Evolutionary conservation across 805 yeast species (phyloP).

Genomic region (Myxozyma geophila): DNA sequence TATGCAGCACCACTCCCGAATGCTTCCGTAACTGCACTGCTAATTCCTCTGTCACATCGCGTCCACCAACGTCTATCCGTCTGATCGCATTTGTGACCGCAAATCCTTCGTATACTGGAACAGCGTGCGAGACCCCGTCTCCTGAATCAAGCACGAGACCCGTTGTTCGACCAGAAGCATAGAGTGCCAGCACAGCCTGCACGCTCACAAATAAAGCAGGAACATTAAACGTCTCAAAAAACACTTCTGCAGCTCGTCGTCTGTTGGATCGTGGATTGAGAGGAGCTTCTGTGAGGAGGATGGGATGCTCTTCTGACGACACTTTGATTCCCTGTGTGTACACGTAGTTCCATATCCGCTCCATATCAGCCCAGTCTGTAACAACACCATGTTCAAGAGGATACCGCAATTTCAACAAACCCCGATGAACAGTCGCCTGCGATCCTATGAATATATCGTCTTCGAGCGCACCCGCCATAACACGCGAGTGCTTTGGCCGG

Average conservation of each 20-base stretch:
- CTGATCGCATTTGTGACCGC: slow-evolving; percentile 71
- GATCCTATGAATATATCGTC: slow-evolving; percentile 74
- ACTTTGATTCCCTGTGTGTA: slow-evolving; percentile 62
- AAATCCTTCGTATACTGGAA: slow-evolving; percentile 90
- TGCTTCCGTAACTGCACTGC: slow-evolving; percentile 67
- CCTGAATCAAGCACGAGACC: slow-evolving; percentile 92
- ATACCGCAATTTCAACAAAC: slow-evolving; percentile 69
- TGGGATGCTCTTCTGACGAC: slow-evolving; percentile 71
- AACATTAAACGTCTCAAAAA: slow-evolving; percentile 72
- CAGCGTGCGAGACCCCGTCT: slow-evolving; percentile 87
- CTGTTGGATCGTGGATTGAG: slow-evolving; percentile 69
- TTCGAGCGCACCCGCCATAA: slow-evolving; percentile 74
- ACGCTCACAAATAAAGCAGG: slow-evolving; percentile 76
- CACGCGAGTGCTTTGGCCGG: slow-evolving; percentile 77
- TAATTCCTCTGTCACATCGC: slow-evolving; percentile 79
- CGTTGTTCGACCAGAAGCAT: slow-evolving; percentile 88
- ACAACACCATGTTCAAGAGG: slow-evolving; percentile 84
- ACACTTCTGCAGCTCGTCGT: slow-evolving; percentile 62
- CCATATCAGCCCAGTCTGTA: slow-evolving; percentile 85
- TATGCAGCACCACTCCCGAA: slow-evolving; percentile 64
- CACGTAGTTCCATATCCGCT: slow-evolving; percentile 73
- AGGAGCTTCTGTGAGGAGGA: slow-evolving; percentile 87
- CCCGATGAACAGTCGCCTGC: slow-evolving; percentile 72
- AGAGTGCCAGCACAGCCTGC: slow-evolving; percentile 80
- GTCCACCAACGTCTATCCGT: slow-evolving; percentile 81